Evolutionary conservation across 352 stramenopile genomes (phyloP).

Genomic region (Globisporangium radiosum): DNA sequence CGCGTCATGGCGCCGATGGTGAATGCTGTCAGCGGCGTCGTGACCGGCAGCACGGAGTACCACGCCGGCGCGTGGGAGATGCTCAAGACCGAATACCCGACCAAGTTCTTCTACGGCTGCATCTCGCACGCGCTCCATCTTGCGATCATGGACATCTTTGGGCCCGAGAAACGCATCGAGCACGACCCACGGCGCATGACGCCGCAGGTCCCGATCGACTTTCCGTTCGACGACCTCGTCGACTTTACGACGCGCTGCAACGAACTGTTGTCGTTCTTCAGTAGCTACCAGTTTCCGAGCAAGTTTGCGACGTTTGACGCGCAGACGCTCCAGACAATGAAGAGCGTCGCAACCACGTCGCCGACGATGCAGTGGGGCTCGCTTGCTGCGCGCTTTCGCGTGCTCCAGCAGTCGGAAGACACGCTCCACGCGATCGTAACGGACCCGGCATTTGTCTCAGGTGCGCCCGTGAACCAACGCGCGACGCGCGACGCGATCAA

Average conservation of each 20-base stretch:
- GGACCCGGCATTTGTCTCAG: constrained; percentile 49
- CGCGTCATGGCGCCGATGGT: constrained; percentile 72
- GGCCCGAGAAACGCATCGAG: constrained; percentile 57
- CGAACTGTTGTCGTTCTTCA: constrained; percentile 73
- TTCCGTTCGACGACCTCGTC: constrained; percentile 74
- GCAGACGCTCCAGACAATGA: constrained; percentile 70
- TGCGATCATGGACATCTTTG: constrained; percentile 81
- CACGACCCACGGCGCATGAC: constrained; percentile 61
- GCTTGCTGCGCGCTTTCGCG: constrained; percentile 56
- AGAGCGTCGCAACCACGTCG: constrained; percentile 58
- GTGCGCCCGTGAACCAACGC: constrained; percentile 41
- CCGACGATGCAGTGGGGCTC: constrained; percentile 57
- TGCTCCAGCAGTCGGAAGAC: constrained; percentile 61
- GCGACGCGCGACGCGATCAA: constrained; percentile 56
- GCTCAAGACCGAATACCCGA: constrained; percentile 77
- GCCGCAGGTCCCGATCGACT: constrained; percentile 63
- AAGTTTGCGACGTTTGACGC: constrained; percentile 76
- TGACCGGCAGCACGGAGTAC: constrained; percentile 70
- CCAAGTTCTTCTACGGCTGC: constrained; percentile 85
- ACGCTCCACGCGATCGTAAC: constrained; percentile 70
- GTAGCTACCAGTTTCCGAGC: constrained; percentile 66
- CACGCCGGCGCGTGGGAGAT: constrained; percentile 76
- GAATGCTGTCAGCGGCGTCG: constrained; percentile 58
- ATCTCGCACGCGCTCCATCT: constrained; percentile 76
- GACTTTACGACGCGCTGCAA: constrained; percentile 73